phyloP scores from a whole-genome alignment of 306 rosid genomes.

The Quercus ilex region DNA sequence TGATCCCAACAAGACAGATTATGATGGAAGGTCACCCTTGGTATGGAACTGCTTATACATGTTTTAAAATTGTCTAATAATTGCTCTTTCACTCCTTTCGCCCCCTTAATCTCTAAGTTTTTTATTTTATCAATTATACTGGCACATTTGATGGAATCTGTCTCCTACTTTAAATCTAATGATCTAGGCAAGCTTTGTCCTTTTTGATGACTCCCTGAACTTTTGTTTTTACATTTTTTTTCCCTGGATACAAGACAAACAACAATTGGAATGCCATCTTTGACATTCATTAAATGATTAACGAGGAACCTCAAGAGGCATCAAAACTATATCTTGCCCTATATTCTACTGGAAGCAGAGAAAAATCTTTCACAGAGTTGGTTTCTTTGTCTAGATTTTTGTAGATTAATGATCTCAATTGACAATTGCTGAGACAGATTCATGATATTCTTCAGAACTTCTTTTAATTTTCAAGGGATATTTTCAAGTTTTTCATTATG shows the following conservation, averaged over 20 bases:
- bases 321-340: neutral
- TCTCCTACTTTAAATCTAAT: neutral
- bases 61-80: slow-evolving; percentile 16
- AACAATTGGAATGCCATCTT: neutral
- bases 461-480: neutral
- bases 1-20: slow-evolving; percentile 86
- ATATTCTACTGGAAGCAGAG: neutral
- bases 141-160: neutral
- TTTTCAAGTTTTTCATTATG: too few species aligned
- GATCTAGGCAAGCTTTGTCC: neutral
- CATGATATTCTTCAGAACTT: neutral
- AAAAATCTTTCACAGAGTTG: neutral
- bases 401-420: neutral
- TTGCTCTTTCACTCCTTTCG: neutral
- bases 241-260: neutral
- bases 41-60: slow-evolving; percentile 33
- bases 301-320: neutral
- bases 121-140: neutral
- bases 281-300: neutral
- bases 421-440: neutral
- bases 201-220: neutral
- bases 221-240: neutral
- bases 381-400: neutral
- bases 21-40: slow-evolving; percentile 97
- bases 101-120: slow-evolving; percentile 12